Evolutionary conservation across 495 filamentous ascomycete species (phyloP).

Genomic region (Evansstolkia leycettana): DNA sequence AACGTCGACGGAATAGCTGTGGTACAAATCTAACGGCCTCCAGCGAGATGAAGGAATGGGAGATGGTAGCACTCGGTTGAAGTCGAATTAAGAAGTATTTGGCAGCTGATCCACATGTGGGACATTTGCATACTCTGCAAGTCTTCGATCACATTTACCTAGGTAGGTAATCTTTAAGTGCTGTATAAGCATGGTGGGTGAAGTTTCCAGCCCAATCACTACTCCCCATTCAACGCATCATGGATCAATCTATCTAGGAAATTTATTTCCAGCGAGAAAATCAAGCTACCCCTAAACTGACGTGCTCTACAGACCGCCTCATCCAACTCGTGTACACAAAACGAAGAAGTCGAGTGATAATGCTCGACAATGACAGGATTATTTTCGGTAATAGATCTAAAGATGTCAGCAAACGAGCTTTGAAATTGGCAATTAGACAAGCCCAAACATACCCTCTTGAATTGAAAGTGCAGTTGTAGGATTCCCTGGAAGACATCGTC

Average conservation of each 20-base stretch:
- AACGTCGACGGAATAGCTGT: no score
- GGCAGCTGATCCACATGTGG: no score
- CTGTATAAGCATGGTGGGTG: neutral
- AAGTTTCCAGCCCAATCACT: neutral
- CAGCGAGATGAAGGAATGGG: no score
- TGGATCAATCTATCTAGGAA: no score
- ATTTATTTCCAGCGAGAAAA: no score
- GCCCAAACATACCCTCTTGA: conserved; percentile 56
- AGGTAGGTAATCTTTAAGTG: neutral
- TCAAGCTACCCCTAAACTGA: no score
- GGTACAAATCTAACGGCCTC: no score
- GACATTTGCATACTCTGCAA: neutral
- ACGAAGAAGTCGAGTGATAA: neutral
- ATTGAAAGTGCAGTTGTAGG: conserved; percentile 93
- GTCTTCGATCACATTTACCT: neutral
- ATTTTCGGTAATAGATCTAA: conserved; percentile 30
- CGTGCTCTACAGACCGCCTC: no score
- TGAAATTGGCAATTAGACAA: neutral
- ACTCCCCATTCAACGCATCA: neutral
- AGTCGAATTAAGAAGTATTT: no score
- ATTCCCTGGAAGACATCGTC: conserved; percentile 53
- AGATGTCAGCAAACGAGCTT: conserved; percentile 18
- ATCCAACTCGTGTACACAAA: no score
- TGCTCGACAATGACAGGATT: conserved; percentile 1
- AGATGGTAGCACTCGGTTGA: no score